These are phyloP conservation scores for Echria macrotheca DNA, from an alignment of 495 filamentous ascomycete genomes.

Conservation along the genomic window DNA sequence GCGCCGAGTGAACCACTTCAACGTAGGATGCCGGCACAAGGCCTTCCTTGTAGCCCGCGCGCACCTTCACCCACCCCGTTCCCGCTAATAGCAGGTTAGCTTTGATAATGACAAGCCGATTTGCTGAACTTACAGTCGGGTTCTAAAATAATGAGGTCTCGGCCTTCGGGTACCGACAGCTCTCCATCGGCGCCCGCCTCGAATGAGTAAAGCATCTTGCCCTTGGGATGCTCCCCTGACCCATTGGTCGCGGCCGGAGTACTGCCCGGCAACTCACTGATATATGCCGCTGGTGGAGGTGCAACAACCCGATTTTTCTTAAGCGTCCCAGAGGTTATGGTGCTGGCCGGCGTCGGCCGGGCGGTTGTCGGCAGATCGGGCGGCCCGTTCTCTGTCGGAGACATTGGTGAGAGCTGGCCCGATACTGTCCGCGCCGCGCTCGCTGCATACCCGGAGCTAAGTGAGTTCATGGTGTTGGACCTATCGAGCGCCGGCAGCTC, in stretches of 20 bases:
- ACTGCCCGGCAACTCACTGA: conserved; percentile 56
- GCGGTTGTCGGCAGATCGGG: conserved; percentile 32
- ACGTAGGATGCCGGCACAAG: conserved; percentile 80
- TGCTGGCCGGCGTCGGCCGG: conserved; percentile 25
- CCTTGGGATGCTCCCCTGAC: conserved; percentile 52
- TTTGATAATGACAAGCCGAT: not conserved
- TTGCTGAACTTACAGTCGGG: conserved; percentile 67
- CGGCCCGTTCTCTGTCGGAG: conserved; percentile 40
- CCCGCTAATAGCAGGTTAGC: conserved; percentile 56
- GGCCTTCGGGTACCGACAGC: conserved; percentile 68
- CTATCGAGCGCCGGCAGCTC: conserved; percentile 60
- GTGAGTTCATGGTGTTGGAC: conserved; percentile 87
- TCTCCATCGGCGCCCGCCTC: conserved; percentile 75
- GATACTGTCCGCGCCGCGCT: conserved; percentile 72
- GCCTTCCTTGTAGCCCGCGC: conserved; percentile 62
- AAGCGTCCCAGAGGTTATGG: conserved; percentile 24
- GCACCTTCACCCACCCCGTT: conserved; percentile 83
- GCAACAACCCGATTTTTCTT: conserved; percentile 72
- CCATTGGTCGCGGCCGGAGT: conserved; percentile 31
- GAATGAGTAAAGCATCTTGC: conserved; percentile 86
- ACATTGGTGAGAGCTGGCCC: conserved; percentile 46
- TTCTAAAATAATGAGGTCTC: conserved; percentile 72
- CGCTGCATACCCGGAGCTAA: conserved; percentile 82
- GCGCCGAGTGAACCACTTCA: conserved; percentile 28
- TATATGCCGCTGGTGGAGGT: conserved; percentile 77